Evolutionary conservation across 768 basidiomycete species (phyloP), one percentile per base, ranked within the genome.

Genomic region (Trametes cinnabarina): DNA sequence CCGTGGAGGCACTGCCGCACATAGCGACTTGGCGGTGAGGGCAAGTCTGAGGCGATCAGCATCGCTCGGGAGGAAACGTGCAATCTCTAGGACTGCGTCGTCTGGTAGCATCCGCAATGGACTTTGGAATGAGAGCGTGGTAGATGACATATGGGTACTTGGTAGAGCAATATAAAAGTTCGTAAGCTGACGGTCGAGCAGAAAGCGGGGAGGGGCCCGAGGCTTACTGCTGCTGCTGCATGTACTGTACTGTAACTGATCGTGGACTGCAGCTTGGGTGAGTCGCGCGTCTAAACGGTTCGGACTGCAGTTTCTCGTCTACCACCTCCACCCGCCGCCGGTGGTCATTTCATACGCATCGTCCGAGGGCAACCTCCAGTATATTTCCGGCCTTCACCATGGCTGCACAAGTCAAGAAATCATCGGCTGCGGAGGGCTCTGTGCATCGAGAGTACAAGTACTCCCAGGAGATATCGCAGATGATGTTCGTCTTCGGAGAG

Each of bases 401-500:
- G 64, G 57, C 68, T 3, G 22, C 58, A 0, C 7, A 55, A 15
- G 50, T 55, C 17, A 69, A 66, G 63, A 56, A 64, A 37, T 51
- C 63, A 25, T 57, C 58, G 12, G 40, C 25, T 3, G 39, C 64
- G 0, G 64, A 65, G 3, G 43, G 55, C 14, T 51, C 63, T 2
- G 58, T 57, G 3, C 57, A 64, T 52, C 69, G 81, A 60, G 90
- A 91, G 60, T 95, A 94, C 81, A 92, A 92, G 63, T 97, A 96
- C 70, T 82, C 83, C 1, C 87, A 88, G 59, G 94, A 97, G 73
- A 97, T 97, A 25, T 90, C 92, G 8, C 93, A 96, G 72, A 97
- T 97, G 94, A 94, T 97, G 92, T 97, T 96, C 68, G 95, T 97
- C 42, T 96, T 97, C 71, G 94, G 94, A 9, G 94, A 95, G 74